phyloP scores from a whole-genome alignment of 1,139 yeast species.

The Geotrichum reessii region DNA sequence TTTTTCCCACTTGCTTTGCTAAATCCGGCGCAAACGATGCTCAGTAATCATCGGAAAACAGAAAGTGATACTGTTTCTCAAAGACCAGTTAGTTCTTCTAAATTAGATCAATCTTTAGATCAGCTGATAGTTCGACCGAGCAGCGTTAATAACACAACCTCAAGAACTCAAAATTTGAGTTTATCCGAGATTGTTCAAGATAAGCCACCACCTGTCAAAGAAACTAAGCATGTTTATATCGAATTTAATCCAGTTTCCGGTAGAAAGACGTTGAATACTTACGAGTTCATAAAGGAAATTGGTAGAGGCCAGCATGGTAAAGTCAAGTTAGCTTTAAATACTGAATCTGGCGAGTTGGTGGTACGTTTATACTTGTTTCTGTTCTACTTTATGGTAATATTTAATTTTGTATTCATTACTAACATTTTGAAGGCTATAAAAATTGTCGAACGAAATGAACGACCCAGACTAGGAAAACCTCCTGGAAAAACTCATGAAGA shows the following conservation, averaged over 20 bases:
- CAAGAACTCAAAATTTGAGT: not conserved
- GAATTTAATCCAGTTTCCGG: slow-evolving; percentile 87
- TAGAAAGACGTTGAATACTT: slow-evolving; percentile 79
- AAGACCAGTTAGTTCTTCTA: not conserved
- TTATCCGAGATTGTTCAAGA: not conserved
- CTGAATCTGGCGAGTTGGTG: slow-evolving; percentile 63
- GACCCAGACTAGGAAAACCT: slow-evolving; percentile 50
- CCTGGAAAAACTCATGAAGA: slow-evolving; percentile 52
- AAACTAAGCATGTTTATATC: slow-evolving; percentile 71
- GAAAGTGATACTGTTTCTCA: not conserved
- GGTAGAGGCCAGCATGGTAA: slow-evolving; percentile 98
- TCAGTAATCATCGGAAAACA: not conserved
- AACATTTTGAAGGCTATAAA: slow-evolving; percentile 57
- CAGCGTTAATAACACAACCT: slow-evolving; percentile 1
- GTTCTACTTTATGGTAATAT: not conserved
- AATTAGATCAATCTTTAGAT: not conserved
- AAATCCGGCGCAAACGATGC: not conserved
- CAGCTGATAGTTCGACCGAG: not conserved
- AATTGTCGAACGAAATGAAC: slow-evolving; percentile 73
- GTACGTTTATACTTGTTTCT: slow-evolving; percentile 15
- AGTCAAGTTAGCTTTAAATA: slow-evolving; percentile 82
- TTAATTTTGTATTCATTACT: not conserved
- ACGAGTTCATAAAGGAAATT: slow-evolving; percentile 79
- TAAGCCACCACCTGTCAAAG: slow-evolving; percentile 50
- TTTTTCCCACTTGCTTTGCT: slow-evolving; percentile 4